Percentiles rank a stretch among this genome's conserved stretches.
These are phyloP conservation scores for Chytridium lagenaria DNA, from an alignment of 371 early-diverging fungal genomes.

Conservation along the genomic window DNA sequence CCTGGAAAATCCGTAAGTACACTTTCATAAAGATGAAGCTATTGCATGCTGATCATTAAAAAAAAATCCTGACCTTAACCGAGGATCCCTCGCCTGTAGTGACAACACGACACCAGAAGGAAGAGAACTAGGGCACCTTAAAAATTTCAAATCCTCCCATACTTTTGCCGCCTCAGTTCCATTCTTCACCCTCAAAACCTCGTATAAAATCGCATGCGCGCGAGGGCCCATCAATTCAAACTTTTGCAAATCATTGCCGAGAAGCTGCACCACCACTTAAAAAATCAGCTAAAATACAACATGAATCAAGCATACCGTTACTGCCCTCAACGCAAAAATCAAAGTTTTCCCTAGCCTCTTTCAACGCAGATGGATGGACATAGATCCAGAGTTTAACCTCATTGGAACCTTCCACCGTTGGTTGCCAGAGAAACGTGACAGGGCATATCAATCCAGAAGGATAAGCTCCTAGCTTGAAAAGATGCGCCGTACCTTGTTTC, in stretches of 20 bases:
- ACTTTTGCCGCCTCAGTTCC: conserved; percentile 46
- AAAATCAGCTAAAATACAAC: background rate
- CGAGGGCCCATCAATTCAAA: conserved; percentile 85
- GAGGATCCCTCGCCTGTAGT: conserved; percentile 74
- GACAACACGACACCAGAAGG: conserved; percentile 73
- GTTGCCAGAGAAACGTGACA: conserved; percentile 72
- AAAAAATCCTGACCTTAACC: conserved; percentile 61
- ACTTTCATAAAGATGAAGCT: background rate
- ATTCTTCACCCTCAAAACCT: conserved; percentile 50
- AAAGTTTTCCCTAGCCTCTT: background rate
- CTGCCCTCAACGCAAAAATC: background rate
- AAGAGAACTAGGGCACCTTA: conserved; percentile 68
- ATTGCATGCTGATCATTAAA: no score
- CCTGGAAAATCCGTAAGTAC: conserved; percentile 46
- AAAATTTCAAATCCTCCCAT: conserved; percentile 41
- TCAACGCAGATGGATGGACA: conserved; percentile 44
- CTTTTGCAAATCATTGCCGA: conserved; percentile 49
- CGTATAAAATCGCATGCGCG: conserved; percentile 70
- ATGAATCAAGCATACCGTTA: background rate
- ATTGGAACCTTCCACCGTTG: conserved; percentile 3
- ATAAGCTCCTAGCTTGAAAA: conserved; percentile 62
- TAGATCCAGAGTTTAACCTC: conserved; percentile 46
- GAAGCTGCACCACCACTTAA: conserved; percentile 14
- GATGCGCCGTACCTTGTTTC: conserved; percentile 60
- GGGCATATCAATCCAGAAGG: conserved; percentile 69